Percentiles rank a stretch among this genome's conserved stretches.
Conservation (phyloP, 108 stramenopile genomes). For the Skeletonema potamos region DNA sequence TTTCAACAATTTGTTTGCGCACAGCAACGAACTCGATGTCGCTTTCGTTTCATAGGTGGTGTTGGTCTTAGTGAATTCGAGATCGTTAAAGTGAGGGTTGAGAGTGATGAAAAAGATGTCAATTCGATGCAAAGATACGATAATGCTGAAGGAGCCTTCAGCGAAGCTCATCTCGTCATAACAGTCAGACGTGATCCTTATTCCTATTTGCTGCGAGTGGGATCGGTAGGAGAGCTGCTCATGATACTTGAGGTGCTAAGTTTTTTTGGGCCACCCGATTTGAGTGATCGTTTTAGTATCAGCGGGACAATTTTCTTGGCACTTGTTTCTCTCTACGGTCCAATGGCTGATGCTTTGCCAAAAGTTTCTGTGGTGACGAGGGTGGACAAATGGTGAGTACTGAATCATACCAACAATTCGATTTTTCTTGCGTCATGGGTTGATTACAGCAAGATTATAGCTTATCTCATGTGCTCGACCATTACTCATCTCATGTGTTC, state of each 20-base stretch:
- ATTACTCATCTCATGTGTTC: not conserved
- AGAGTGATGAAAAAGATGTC: slow-evolving; percentile 22
- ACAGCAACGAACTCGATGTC: not conserved
- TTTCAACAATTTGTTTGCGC: not conserved
- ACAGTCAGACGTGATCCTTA: slow-evolving; percentile 44
- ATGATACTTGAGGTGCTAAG: slow-evolving; percentile 40
- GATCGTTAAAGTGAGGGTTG: slow-evolving; percentile 28
- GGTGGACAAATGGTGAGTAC: slow-evolving; percentile 38
- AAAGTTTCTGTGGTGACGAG: slow-evolving; percentile 41
- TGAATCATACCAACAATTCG: not conserved
- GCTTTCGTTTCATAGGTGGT: slow-evolving; percentile 13
- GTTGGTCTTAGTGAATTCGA: slow-evolving; percentile 36
- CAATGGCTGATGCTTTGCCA: slow-evolving; percentile 42
- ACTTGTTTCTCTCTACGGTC: slow-evolving; percentile 42
- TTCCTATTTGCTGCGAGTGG: slow-evolving; percentile 34
- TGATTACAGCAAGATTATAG: not conserved
- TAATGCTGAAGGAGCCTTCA: slow-evolving; percentile 35
- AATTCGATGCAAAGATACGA: slow-evolving; percentile 38
- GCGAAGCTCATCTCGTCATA: slow-evolving; percentile 29
- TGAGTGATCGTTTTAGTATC: slow-evolving; percentile 30
- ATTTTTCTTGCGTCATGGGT: not conserved
- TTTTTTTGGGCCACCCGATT: slow-evolving; percentile 27
- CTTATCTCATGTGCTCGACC: not conserved
- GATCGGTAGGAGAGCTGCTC: slow-evolving; percentile 28
- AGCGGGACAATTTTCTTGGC: slow-evolving; percentile 45